These are phyloP conservation scores for Penicillium sp. DNA, from an alignment of 2,329 filamentous ascomycete genomes.

Conservation along the genomic window DNA sequence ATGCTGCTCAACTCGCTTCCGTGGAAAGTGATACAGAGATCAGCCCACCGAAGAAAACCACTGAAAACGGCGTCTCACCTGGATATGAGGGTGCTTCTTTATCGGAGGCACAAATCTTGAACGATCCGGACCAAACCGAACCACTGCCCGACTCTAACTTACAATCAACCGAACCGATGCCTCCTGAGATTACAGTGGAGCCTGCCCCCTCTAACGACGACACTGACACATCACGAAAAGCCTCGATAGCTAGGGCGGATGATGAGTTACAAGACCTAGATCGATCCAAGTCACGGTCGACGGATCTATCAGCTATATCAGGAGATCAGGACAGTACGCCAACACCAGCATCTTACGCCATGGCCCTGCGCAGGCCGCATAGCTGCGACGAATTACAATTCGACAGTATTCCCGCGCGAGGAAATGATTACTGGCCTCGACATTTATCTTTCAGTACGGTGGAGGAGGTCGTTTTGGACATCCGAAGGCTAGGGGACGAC, in stretches of 20 bases:
- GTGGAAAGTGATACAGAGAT: constrained; percentile 37
- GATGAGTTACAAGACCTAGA: constrained; percentile 38
- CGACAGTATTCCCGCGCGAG: constrained; percentile 25
- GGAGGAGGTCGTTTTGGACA: constrained; percentile 49
- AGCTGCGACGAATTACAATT: constrained; percentile 38
- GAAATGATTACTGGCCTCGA: constrained; percentile 43
- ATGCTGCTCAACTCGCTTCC: constrained; percentile 33
- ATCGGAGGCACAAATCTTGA: constrained; percentile 22
- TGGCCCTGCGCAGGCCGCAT: constrained; percentile 43
- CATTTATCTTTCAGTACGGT: constrained; percentile 55
- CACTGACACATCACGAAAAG: constrained; percentile 25
- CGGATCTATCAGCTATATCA: constrained; percentile 28
- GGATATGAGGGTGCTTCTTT: constrained; percentile 28
- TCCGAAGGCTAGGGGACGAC: constrained; percentile 36
- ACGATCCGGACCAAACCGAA: constrained; percentile 20
- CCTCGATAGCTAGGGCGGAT: constrained; percentile 22
- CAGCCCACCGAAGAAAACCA: constrained; percentile 16
- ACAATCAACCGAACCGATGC: constrained; percentile 25
- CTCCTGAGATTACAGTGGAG: constrained; percentile 42
- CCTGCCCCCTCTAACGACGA: constrained; percentile 27
- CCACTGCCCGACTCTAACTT: constrained; percentile 15
- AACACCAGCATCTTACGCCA: constrained; percentile 28
- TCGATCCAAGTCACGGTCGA: constrained; percentile 35
- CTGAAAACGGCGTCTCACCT: constrained; percentile 22
- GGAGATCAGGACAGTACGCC: constrained; percentile 32